Evolutionary conservation across 192 early-diverging fungal genomes (phyloP), one percentile per base, ranked within the genome.

Genomic region (Umbelopsis vinacea): DNA sequence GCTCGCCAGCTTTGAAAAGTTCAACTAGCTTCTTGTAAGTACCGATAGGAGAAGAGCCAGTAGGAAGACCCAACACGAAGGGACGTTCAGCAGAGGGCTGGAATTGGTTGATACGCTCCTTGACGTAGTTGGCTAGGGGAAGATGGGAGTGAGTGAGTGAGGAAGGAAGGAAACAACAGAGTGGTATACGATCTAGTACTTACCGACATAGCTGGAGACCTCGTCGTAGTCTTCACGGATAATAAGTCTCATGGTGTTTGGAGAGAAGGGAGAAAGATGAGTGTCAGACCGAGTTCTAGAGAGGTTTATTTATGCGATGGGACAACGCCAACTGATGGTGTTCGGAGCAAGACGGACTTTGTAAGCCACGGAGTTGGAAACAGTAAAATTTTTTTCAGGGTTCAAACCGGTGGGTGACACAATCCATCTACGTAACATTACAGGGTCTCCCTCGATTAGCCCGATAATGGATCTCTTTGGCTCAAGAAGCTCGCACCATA

Each of bases 11-110:
- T 46, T 86, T 82, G 84, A 86, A 84, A 78, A 90, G 82, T 76
- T 89, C 79, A 43, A 95, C 93, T 48, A 94, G 81, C 53, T 88
- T 85, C 81, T 90, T 92, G 85, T 95, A 95, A 29, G 91, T 86
- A 68, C 89, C 90, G 38, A 94, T 79, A 22, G 93, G 93, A 6
- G 92, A 94, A n/a, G 92, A 93, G 53, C 93, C 93, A 19, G 93
- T 95, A 50, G 93, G 93, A 24, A 95, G 86, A 55, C 93, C 93
- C 35, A 95, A 85, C 52, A 95, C 93, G 76, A 95, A 95, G 22
- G 93, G 93, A 69, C 88, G 84, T 68, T 90, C 84, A 19, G 85
- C 67, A 38, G 92, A 89, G 38, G 93, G 93, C 40, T 80, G 82
- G 71, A 94, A 95, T 73, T 91, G 87, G 67, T 86, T 81, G 55